These are phyloP conservation scores for Strobilomyces dryophilus DNA, from an alignment of 768 basidiomycete genomes.

Conservation along the genomic window DNA sequence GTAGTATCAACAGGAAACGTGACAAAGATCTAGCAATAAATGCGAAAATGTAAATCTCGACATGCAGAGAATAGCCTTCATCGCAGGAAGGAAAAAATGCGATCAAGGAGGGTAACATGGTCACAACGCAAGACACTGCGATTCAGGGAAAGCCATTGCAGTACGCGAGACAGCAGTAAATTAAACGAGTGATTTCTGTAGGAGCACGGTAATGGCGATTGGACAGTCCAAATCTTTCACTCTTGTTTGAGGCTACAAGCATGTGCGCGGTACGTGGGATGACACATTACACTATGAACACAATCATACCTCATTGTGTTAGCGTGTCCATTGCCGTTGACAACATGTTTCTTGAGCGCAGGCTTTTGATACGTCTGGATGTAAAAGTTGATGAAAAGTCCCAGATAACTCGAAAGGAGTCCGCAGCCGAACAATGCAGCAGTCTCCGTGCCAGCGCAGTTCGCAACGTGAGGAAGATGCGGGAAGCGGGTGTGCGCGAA, in stretches of 20 bases:
- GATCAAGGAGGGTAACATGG: conserved; percentile 12
- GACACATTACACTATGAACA: neutral
- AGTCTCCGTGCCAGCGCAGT: conserved; percentile 85
- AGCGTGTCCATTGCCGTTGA: conserved; percentile 46
- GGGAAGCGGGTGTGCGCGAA: conserved; percentile 63
- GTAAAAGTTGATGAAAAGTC: conserved; percentile 95
- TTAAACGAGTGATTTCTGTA: conserved; percentile 13
- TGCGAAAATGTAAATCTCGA: neutral
- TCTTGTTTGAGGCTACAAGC: conserved; percentile 33
- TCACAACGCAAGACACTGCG: conserved; percentile 13
- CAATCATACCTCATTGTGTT: conserved; percentile 31
- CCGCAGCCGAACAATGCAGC: conserved; percentile 89
- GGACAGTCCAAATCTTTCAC: conserved; percentile 12
- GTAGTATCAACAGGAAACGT: conserved; percentile 11
- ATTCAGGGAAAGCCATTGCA: conserved; percentile 4
- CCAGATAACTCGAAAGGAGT: conserved; percentile 85
- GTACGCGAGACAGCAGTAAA: conserved; percentile 5
- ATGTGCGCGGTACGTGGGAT: conserved; percentile 1
- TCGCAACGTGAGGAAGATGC: conserved; percentile 62
- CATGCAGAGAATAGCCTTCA: conserved; percentile 16
- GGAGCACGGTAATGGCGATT: neutral
- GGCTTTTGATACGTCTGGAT: conserved; percentile 80
- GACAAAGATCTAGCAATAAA: conserved; percentile 11
- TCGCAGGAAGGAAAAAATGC: conserved; percentile 10
- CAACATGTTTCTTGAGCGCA: conserved; percentile 26